Conservation (phyloP, 2,329 filamentous ascomycete genomes). For the Sclerotinia spermophila region DNA sequence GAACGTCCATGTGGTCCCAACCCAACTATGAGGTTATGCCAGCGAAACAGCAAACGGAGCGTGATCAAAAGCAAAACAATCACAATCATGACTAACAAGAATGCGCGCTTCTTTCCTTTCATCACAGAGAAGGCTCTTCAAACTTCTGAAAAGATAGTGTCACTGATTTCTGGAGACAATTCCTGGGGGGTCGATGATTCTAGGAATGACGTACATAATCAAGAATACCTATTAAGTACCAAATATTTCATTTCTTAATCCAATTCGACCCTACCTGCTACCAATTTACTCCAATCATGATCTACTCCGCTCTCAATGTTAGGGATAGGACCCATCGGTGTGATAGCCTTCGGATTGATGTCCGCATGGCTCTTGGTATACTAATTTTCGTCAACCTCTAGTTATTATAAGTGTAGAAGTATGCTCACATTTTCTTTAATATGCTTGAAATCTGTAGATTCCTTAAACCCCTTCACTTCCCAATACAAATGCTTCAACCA, state of each 20-base stretch:
- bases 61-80: not conserved
- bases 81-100: not conserved
- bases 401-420: not conserved
- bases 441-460: slow-evolving; percentile 33
- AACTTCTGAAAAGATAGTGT: not conserved
- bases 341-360: slow-evolving; percentile 69
- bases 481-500: slow-evolving; percentile 67
- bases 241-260: slow-evolving; percentile 67
- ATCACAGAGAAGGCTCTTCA: not conserved
- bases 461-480: slow-evolving; percentile 52
- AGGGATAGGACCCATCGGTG: slow-evolving; percentile 78
- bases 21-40: not conserved
- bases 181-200: not conserved
- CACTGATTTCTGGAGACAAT: not conserved
- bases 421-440: slow-evolving; percentile 49
- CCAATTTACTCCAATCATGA: slow-evolving; percentile 49
- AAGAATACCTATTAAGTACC: not conserved
- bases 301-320: slow-evolving; percentile 67
- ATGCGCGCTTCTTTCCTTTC: not conserved
- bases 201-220: not conserved
- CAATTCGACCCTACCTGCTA: slow-evolving; percentile 78
- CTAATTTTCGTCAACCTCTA: slow-evolving; percentile 47
- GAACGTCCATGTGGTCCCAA: too few species aligned
- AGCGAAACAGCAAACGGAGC: not conserved
- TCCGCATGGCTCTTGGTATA: slow-evolving; percentile 80